phyloP scores from a whole-genome alignment of 441 rosid genomes.

The Eutrema salsugineum region DNA sequence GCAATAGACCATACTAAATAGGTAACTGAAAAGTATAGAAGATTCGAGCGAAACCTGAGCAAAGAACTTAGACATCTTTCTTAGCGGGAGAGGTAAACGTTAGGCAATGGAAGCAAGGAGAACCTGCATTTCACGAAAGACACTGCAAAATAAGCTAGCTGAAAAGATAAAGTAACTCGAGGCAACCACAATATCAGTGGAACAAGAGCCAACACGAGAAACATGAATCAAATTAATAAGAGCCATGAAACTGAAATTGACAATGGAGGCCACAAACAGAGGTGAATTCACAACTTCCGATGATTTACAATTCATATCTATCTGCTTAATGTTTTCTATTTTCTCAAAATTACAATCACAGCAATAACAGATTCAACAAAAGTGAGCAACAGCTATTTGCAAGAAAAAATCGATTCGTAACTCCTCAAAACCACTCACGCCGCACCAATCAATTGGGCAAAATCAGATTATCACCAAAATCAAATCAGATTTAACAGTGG shows the following conservation, averaged over 20 bases:
- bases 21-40: background rate
- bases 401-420: background rate
- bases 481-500: background rate
- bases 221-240: background rate
- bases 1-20: background rate
- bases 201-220: background rate
- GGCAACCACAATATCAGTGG: background rate
- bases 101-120: background rate
- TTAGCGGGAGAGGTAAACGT: background rate
- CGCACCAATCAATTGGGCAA: background rate
- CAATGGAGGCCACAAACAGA: background rate
- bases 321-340: background rate
- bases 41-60: slow-evolving; percentile 37
- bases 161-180: background rate
- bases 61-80: slow-evolving; percentile 52
- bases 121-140: slow-evolving; percentile 9
- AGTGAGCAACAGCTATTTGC: background rate
- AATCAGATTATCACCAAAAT: background rate
- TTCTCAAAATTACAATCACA: background rate
- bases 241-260: background rate
- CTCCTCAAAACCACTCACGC: background rate
- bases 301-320: background rate
- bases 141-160: background rate
- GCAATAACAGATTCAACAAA: background rate
- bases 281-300: background rate